A percentile compares a stretch with the other conserved stretches of the same genome.
Conservation (phyloP, 257 asterid species). For the Mentha longifolia region DNA sequence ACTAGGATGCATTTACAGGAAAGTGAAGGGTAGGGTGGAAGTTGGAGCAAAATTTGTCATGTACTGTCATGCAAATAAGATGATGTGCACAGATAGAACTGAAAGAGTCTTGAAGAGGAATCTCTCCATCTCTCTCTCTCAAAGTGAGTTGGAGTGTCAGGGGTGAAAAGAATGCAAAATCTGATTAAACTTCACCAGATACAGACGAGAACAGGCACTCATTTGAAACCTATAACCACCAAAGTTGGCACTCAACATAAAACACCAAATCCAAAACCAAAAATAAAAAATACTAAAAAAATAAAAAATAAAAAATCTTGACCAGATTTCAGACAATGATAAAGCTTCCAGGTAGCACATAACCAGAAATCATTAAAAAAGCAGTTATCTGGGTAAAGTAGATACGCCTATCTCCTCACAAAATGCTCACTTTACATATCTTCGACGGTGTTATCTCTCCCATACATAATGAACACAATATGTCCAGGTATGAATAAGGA, state of each 20-base stretch:
- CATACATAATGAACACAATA: background rate
- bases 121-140: background rate
- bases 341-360: background rate
- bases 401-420: background rate
- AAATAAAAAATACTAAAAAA: no score
- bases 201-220: background rate
- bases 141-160: background rate
- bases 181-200: background rate
- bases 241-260: background rate
- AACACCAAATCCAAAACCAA: background rate
- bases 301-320: background rate
- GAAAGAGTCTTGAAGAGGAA: background rate
- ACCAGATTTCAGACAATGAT: background rate
- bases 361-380: background rate
- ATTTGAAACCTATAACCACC: background rate
- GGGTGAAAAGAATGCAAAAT: background rate
- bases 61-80: background rate
- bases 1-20: background rate
- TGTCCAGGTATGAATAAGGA: background rate
- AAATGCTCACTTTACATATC: background rate
- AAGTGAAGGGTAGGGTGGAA: background rate
- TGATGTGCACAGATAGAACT: no score
- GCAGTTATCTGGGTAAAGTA: background rate
- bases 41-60: background rate
- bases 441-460: background rate